Evolutionary conservation across 805 yeast species (phyloP).

Genomic region (Lachancea quebecensis): DNA sequence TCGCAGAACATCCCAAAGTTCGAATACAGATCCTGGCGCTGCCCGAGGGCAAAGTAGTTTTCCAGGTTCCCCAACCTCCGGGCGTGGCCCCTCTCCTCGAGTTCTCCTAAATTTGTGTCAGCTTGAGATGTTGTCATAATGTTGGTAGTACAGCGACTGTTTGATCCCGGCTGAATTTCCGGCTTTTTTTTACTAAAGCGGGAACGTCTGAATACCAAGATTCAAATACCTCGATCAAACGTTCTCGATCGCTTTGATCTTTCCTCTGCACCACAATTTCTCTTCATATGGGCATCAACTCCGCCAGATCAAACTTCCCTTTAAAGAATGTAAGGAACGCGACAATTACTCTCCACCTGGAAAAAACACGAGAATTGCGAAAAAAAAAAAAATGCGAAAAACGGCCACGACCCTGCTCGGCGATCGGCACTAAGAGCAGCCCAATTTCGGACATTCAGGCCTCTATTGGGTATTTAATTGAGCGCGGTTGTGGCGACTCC

Average conservation of each 20-base stretch:
- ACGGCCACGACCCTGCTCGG: no score
- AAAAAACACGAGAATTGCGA: background rate
- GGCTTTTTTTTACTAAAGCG: background rate
- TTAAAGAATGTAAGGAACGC: background rate
- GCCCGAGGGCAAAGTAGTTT: constrained; percentile 21
- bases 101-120: background rate
- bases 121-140: background rate
- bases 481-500: no score
- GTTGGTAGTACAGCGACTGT: no score
- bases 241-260: background rate
- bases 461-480: no score
- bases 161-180: background rate
- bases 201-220: background rate
- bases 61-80: constrained; percentile 27
- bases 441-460: background rate
- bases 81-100: constrained; percentile 17
- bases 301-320: background rate
- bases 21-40: constrained; percentile 21
- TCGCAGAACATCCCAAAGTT: constrained; percentile 20
- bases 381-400: background rate
- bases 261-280: background rate
- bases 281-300: background rate
- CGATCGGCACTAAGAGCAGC: background rate
- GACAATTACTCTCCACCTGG: background rate
- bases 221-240: background rate